These are phyloP conservation scores for Intubia oerlemansii DNA, from an alignment of 2,329 filamentous ascomycete species.

Conservation along the genomic window DNA sequence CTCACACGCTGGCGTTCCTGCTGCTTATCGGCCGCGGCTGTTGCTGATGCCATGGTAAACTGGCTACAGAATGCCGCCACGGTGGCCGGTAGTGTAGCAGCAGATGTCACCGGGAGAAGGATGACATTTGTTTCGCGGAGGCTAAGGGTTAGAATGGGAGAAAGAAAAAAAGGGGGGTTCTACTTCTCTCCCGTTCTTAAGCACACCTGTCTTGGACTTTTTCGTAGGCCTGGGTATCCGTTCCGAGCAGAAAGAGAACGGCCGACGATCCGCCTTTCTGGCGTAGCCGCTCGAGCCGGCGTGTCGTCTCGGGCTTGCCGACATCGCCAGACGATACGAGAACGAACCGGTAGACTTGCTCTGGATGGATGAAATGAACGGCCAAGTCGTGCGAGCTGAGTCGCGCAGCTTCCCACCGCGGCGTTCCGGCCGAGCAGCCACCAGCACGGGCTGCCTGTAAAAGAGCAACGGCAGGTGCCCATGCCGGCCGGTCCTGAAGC, in stretches of 20 bases:
- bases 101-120: conserved; percentile 19
- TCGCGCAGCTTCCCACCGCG: conserved; percentile 7
- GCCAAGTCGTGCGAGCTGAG: conserved; percentile 22
- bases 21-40: neutral
- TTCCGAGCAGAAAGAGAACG: conserved; percentile 26
- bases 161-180: too few relatives aligned
- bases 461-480: conserved; percentile 14
- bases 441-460: conserved; percentile 13
- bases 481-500: conserved; percentile 16
- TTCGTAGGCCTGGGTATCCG: too few relatives aligned
- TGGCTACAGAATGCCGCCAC: conserved; percentile 18
- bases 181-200: too few relatives aligned
- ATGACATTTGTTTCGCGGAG: too few relatives aligned
- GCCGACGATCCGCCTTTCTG: conserved; percentile 9
- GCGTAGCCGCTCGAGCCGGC: conserved; percentile 18
- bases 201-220: too few relatives aligned
- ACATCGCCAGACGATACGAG: conserved; percentile 19
- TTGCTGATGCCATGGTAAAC: conserved; percentile 4
- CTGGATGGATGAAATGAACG: too few relatives aligned
- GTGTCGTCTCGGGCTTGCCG: conserved; percentile 10
- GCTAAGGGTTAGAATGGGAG: too few relatives aligned
- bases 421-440: conserved; percentile 8
- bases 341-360: conserved; percentile 17
- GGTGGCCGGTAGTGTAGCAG: conserved; percentile 14
- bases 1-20: too few relatives aligned